Conservation (phyloP, 208 protist genomes). For the Porcisia hertigi region DNA sequence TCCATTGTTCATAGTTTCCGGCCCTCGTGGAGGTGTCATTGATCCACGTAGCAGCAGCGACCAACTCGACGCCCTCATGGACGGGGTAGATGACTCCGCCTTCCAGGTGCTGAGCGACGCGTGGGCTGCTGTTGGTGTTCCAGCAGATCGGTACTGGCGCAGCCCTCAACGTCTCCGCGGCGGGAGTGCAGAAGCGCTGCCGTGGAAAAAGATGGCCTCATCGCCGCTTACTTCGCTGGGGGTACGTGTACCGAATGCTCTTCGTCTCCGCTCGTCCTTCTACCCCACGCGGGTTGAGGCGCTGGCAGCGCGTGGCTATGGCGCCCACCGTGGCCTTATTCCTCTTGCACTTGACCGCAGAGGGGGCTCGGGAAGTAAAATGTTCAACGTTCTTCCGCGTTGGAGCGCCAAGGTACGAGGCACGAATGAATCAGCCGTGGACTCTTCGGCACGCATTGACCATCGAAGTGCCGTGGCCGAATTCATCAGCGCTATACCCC, state of each 20-base stretch:
- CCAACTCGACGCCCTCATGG: conserved; percentile 19
- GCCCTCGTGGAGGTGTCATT: conserved; percentile 56
- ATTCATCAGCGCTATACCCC: conserved; percentile 61
- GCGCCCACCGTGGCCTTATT: conserved; percentile 33
- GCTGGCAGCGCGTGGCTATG: conserved; percentile 53
- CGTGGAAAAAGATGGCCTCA: neutral
- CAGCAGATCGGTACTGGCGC: conserved; percentile 73
- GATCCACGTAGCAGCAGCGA: conserved; percentile 17
- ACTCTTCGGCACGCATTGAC: neutral
- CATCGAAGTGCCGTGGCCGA: conserved; percentile 28
- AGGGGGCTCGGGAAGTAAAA: conserved; percentile 58
- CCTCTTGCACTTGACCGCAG: conserved; percentile 55
- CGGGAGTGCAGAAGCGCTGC: neutral
- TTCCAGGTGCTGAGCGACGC: conserved; percentile 38
- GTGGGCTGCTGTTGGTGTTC: conserved; percentile 54
- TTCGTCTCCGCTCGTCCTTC: conserved; percentile 48
- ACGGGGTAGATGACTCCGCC: conserved; percentile 40
- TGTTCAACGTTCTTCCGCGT: conserved; percentile 64
- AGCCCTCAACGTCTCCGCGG: conserved; percentile 17
- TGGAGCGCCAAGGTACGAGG: conserved; percentile 3
- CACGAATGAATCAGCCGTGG: neutral
- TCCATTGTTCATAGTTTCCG: conserved; percentile 65
- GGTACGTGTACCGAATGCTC: conserved; percentile 46
- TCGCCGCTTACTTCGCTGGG: neutral
- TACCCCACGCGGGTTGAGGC: conserved; percentile 65